These are phyloP conservation scores for Russula emetica DNA, from an alignment of 768 basidiomycete species.

Conservation along the genomic window DNA sequence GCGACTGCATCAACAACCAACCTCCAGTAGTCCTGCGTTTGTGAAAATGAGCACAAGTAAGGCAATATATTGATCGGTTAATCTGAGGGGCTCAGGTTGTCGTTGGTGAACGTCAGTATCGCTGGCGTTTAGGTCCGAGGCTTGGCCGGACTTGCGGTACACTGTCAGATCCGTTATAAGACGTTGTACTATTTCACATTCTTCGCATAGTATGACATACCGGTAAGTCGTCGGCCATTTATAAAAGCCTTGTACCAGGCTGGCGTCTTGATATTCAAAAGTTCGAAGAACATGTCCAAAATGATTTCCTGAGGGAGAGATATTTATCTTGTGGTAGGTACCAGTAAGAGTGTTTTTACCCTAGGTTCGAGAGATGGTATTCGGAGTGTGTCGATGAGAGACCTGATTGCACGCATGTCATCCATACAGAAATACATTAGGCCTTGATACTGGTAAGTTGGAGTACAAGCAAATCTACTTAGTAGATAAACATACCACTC, in stretches of 20 bases:
- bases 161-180: constrained; percentile 45
- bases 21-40: constrained; percentile 86
- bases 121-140: constrained; percentile 27
- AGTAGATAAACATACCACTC: constrained; percentile 62
- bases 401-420: constrained; percentile 78
- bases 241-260: constrained; percentile 94
- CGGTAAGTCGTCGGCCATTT: constrained; percentile 80
- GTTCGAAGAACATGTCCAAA: constrained; percentile 90
- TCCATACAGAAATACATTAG: constrained; percentile 93
- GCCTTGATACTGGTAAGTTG: constrained; percentile 42
- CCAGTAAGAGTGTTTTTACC: constrained; percentile 42
- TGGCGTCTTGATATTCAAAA: constrained; percentile 86
- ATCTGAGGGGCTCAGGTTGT: constrained; percentile 57
- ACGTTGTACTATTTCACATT: background rate
- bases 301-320: constrained; percentile 66
- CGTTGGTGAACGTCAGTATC: constrained; percentile 36
- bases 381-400: constrained; percentile 77
- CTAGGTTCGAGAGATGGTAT: constrained; percentile 86
- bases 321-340: background rate
- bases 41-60: constrained; percentile 79
- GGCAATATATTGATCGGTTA: constrained; percentile 91
- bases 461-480: background rate
- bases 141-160: constrained; percentile 36
- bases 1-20: constrained; percentile 36
- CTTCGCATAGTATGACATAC: constrained; percentile 42